phyloP scores from a whole-genome alignment of 805 yeast species.

The Saccharomycopsis lassenensis region DNA sequence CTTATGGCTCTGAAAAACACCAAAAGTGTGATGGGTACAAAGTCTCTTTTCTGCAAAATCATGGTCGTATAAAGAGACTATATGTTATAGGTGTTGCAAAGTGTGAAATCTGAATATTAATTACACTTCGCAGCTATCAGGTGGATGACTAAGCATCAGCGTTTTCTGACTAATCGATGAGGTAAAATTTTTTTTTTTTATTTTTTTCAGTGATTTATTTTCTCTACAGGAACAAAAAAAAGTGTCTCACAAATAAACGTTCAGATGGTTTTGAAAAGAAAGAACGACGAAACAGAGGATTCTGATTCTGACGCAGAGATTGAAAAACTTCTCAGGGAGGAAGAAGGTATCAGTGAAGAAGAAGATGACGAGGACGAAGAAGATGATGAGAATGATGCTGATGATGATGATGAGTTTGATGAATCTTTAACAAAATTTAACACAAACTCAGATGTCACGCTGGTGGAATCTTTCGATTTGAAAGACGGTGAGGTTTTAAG shows the following conservation, averaged over 20 bases:
- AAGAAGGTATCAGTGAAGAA: slow-evolving; percentile 25
- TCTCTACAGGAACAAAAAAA: too few species aligned
- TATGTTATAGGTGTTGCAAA: too few species aligned
- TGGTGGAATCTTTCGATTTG: slow-evolving; percentile 1
- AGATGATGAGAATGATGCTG: slow-evolving; percentile 30
- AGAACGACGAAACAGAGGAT: slow-evolving; percentile 3
- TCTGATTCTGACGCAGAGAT: slow-evolving; percentile 52
- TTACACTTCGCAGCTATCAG: too few species aligned
- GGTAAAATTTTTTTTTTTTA: too few species aligned
- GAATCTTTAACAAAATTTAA: slow-evolving; percentile 37
- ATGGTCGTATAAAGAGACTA: too few species aligned
- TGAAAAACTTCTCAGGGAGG: slow-evolving; percentile 47
- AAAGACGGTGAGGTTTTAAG: slow-evolving; percentile 16
- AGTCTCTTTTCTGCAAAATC: slow-evolving; percentile 1
- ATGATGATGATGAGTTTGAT: slow-evolving; percentile 34
- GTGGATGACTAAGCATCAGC: too few species aligned
- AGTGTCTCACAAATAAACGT: too few species aligned
- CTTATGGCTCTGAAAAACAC: slow-evolving; percentile 1
- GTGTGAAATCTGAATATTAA: too few species aligned
- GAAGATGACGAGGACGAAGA: slow-evolving; percentile 22
- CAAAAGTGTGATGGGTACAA: slow-evolving; percentile 1
- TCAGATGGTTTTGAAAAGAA: too few species aligned
- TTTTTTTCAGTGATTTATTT: too few species aligned
- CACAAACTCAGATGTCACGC: slow-evolving; percentile 36
- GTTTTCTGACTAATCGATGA: too few species aligned